These are phyloP conservation scores for Stenocarpella maydis DNA, from an alignment of 2,329 filamentous ascomycete species.

Conservation along the genomic window DNA sequence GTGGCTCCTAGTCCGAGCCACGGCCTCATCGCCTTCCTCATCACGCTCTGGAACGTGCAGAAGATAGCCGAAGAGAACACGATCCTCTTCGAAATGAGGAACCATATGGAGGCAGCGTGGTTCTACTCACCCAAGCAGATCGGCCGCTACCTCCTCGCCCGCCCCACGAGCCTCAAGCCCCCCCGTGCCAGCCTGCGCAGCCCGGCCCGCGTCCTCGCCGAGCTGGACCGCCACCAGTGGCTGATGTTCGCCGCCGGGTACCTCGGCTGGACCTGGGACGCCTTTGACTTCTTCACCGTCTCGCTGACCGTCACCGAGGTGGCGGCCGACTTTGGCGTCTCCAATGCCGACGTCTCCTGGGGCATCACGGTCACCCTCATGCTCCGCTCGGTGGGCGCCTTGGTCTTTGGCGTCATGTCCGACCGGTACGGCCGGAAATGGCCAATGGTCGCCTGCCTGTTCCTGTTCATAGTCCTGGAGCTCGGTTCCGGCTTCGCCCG, in stretches of 20 bases:
- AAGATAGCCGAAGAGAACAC: too few relatives aligned
- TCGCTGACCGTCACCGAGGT: slow-evolving; percentile 50
- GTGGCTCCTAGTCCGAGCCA: neutral
- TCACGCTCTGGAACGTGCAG: neutral
- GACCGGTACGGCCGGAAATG: slow-evolving; percentile 43
- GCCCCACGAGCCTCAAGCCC: slow-evolving; percentile 8
- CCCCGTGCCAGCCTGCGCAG: slow-evolving; percentile 15
- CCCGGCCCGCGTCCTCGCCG: neutral
- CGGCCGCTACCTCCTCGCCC: neutral
- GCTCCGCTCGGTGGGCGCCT: slow-evolving; percentile 44
- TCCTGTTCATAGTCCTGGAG: slow-evolving; percentile 23
- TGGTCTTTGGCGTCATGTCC: slow-evolving; percentile 41
- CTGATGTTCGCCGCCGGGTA: slow-evolving; percentile 19
- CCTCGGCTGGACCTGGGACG: slow-evolving; percentile 47
- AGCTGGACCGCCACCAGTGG: slow-evolving; percentile 21
- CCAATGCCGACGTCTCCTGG: slow-evolving; percentile 51
- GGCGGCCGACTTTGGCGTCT: slow-evolving; percentile 46
- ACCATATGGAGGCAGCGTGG: slow-evolving; percentile 11
- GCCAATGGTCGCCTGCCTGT: slow-evolving; percentile 22
- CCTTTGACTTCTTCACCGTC: slow-evolving; percentile 55
- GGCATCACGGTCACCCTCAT: slow-evolving; percentile 50
- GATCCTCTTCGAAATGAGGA: neutral
- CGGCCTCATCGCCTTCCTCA: neutral
- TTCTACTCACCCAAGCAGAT: slow-evolving; percentile 19
- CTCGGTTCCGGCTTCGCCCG: slow-evolving; percentile 66